These are phyloP conservation scores for Fusarium hainanense DNA, from an alignment of 2,329 filamentous ascomycete species.

Conservation along the genomic window DNA sequence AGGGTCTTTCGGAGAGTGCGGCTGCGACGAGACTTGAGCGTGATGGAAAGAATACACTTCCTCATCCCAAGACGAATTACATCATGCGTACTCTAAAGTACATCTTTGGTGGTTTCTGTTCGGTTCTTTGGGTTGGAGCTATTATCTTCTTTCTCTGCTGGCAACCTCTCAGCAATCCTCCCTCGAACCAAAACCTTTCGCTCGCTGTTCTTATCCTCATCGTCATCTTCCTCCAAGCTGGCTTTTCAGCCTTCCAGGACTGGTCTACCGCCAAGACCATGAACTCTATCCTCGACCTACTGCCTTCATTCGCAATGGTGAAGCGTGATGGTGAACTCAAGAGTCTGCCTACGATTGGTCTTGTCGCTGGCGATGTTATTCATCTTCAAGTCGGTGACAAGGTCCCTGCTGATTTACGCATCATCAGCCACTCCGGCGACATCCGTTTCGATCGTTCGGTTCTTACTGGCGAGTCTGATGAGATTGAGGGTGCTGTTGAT, in stretches of 20 bases:
- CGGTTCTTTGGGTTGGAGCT: conserved; percentile 59
- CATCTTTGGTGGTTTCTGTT: conserved; percentile 61
- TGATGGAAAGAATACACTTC: conserved; percentile 57
- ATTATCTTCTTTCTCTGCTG: conserved; percentile 62
- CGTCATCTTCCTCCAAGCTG: conserved; percentile 59
- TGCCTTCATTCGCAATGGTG: conserved; percentile 57
- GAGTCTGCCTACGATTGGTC: conserved; percentile 54
- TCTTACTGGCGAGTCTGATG: conserved; percentile 57
- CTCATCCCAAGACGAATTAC: conserved; percentile 57
- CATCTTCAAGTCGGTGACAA: conserved; percentile 60
- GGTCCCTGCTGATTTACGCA: conserved; percentile 60
- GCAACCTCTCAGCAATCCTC: conserved; percentile 58
- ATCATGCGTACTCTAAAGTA: conserved; percentile 55
- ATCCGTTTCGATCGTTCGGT: conserved; percentile 56
- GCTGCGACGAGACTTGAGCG: conserved; percentile 51
- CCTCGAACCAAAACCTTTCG: conserved; percentile 56
- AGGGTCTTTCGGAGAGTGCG: conserved; percentile 51
- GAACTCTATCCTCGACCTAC: conserved; percentile 59
- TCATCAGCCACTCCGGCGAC: conserved; percentile 55
- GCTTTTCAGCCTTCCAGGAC: conserved; percentile 60
- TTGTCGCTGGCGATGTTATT: conserved; percentile 60
- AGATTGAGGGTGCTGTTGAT: conserved; percentile 55
- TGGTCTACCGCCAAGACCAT: conserved; percentile 60
- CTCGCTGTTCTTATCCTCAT: conserved; percentile 60
- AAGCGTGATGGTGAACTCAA: conserved; percentile 57